These are phyloP conservation scores for Colletotrichum filicis DNA, from an alignment of 2,329 filamentous ascomycete species.

Conservation along the genomic window DNA sequence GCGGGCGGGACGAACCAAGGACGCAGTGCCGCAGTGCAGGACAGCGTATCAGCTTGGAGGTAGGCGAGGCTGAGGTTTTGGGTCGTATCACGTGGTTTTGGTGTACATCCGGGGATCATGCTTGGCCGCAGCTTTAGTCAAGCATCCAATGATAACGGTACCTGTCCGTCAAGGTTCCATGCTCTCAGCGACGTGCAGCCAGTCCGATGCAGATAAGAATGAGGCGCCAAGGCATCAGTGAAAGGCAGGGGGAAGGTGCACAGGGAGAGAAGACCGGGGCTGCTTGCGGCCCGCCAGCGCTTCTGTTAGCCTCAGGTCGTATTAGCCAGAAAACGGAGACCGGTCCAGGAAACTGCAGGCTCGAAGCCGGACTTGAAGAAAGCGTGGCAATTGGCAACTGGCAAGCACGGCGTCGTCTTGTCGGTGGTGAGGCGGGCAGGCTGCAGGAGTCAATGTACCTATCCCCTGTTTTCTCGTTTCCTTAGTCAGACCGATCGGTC, in stretches of 20 bases:
- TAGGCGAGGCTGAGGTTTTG: neutral
- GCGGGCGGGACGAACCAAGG: slow-evolving; percentile 20
- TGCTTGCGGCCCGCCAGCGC: slow-evolving; percentile 31
- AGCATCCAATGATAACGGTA: no score
- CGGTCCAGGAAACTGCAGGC: neutral
- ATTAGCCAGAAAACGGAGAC: slow-evolving; percentile 25
- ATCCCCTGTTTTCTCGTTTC: neutral
- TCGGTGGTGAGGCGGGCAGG: neutral
- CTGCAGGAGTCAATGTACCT: neutral
- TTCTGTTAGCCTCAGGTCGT: slow-evolving; percentile 8
- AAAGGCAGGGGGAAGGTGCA: neutral
- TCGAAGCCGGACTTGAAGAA: slow-evolving; percentile 55
- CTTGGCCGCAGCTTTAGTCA: no score
- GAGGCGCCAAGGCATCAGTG: slow-evolving; percentile 3
- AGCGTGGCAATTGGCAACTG: slow-evolving; percentile 56
- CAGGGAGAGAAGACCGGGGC: slow-evolving; percentile 15
- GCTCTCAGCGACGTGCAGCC: neutral
- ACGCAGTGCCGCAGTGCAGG: neutral
- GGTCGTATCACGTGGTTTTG: neutral
- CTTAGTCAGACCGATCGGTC: slow-evolving; percentile 29
- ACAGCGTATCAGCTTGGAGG: neutral
- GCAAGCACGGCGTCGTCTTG: neutral
- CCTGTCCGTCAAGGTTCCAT: neutral
- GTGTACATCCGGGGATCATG: no score
- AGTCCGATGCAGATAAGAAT: neutral